Evolutionary conservation across 257 asterid genomes (phyloP), one percentile per base, ranked within the genome.

Genomic region (Gynochthodes officinalis): DNA sequence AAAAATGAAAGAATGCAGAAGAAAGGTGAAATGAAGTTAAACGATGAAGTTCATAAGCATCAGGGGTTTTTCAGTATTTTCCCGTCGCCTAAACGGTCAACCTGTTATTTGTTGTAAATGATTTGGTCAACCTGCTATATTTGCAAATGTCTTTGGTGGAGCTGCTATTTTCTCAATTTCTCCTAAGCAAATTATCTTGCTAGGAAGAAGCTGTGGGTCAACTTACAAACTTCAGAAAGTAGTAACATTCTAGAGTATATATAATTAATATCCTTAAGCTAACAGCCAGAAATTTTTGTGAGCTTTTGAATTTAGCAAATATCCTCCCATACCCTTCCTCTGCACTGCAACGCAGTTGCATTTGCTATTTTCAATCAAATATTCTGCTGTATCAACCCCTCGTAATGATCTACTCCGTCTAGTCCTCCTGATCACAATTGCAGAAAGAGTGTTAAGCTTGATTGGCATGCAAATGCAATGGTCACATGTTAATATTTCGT

Each of bases 261-360:
- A n/a, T n/a, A n/a, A n/a, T n/a, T n/a, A 58, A 15, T 44, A 23
- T 3, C 1, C 32, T 80, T 76, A 91, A 14, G 96, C 97, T 81
- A 89, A 80, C 14, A 89, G 87, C 96, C 94, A 91, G 85, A 90
- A 89, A 71, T 90, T 90, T 75, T 80, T 90, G 23, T 90, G 93
- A 7, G 81, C 76, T 79, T 86, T 89, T 67, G 93, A 87, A 76
- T 86, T 89, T 66, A 91, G 94, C 77, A 91, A 77, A 65, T 87
- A 87, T 75, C 97, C 97, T 21, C 85, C 90, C 33, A 73, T 86
- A 35, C 86, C 89, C 79, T 89, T 89, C 77, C 84, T 91, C 81
- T 89, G 96, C 6, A 89, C 96, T 64, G 88, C 92, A 65, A 90
- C 89, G 60, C 97, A 86, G 25, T 87, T 89, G 78, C 97, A 90